Evolutionary conservation across 108 stramenopile genomes (phyloP).

Genomic region (Nitzschia inconspicua): DNA sequence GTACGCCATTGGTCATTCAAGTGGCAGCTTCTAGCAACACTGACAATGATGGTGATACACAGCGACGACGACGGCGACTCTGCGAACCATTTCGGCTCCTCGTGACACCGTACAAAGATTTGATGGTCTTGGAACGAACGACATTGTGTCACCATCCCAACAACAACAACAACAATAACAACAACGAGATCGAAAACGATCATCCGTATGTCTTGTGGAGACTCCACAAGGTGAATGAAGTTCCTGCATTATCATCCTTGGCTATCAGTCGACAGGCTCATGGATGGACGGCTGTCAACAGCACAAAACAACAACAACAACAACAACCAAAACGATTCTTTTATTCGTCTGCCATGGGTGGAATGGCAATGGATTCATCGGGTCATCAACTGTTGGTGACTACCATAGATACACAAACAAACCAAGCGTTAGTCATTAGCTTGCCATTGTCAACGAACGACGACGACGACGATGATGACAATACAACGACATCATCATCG

Average conservation of each 20-base stretch:
- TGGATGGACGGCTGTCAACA: conserved; percentile 36
- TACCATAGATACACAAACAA: not conserved
- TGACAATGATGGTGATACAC: not conserved
- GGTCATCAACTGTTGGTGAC: not conserved
- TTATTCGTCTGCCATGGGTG: conserved; percentile 33
- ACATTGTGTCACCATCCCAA: not conserved
- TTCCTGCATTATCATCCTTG: conserved; percentile 49
- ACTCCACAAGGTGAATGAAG: conserved; percentile 40
- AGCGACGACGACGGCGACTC: conserved; percentile 30
- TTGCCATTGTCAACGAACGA: not conserved
- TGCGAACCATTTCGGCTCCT: conserved; percentile 52
- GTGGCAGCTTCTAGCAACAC: conserved; percentile 21
- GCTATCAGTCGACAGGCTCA: conserved; percentile 63
- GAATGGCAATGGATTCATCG: conserved; percentile 3
- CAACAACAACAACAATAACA: not conserved
- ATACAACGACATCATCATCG: not conserved
- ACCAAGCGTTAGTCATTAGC: conserved; percentile 4
- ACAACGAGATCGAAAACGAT: not conserved
- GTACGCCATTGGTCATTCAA: conserved; percentile 61
- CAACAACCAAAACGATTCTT: conserved; percentile 5
- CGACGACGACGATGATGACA: not conserved
- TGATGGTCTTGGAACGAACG: conserved; percentile 47
- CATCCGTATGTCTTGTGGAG: conserved; percentile 46
- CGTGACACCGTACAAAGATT: conserved; percentile 70
- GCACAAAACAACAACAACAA: not conserved